phyloP scores from a whole-genome alignment of 768 basidiomycete genomes.

The Tylopilus plumbeoviolaceoides region DNA sequence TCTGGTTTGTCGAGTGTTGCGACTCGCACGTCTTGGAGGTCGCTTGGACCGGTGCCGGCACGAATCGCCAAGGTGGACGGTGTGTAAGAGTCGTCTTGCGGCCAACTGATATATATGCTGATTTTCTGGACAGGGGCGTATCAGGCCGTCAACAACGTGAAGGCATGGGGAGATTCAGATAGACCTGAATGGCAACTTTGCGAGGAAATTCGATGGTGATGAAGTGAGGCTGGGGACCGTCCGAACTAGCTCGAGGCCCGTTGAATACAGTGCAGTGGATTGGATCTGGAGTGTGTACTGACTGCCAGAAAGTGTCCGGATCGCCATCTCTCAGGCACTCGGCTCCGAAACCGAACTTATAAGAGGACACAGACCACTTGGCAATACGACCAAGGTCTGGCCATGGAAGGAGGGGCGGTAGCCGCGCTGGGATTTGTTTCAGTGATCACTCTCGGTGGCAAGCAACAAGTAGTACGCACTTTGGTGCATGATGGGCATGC shows the following conservation, averaged over 20 bases:
- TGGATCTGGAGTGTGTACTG: constrained; percentile 31
- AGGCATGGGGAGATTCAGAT: not conserved
- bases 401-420: constrained; percentile 56
- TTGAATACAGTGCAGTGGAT: not conserved
- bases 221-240: constrained; percentile 96
- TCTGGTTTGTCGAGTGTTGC: constrained; percentile 87
- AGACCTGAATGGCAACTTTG: constrained; percentile 83
- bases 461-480: constrained; percentile 21
- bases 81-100: constrained; percentile 93
- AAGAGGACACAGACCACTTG: constrained; percentile 94
- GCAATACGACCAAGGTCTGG: constrained; percentile 86
- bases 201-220: constrained; percentile 92
- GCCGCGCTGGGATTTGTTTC: constrained; percentile 27
- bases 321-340: constrained; percentile 88
- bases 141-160: not conserved
- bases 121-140: constrained; percentile 58
- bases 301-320: constrained; percentile 98
- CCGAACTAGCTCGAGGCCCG: constrained; percentile 49
- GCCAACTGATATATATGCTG: constrained; percentile 75
- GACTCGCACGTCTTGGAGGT: constrained; percentile 87
- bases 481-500: constrained; percentile 37
- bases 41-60: constrained; percentile 87
- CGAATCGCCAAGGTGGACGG: constrained; percentile 87
- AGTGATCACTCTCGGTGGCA: not conserved
- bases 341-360: constrained; percentile 94